Evolutionary conservation across 805 yeast species (phyloP).

Genomic region (Yarrowia sp.): DNA sequence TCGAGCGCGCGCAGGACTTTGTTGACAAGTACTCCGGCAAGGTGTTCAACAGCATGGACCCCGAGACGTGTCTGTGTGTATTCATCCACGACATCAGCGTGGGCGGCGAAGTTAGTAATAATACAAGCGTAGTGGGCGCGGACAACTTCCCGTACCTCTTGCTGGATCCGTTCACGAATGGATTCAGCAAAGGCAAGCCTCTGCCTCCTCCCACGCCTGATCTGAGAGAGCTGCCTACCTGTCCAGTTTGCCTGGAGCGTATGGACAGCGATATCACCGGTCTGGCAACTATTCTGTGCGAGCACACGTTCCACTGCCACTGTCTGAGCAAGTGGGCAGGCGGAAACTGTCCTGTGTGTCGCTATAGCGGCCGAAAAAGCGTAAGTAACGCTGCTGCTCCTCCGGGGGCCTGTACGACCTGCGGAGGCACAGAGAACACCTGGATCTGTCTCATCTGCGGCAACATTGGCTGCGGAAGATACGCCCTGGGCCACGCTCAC

Average conservation of each 20-base stretch:
- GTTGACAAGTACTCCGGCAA: constrained; percentile 66
- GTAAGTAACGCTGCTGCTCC: background rate
- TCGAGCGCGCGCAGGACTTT: constrained; percentile 59
- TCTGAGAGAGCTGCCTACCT: constrained; percentile 72
- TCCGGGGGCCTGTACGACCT: constrained; percentile 47
- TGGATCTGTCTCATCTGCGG: constrained; percentile 94
- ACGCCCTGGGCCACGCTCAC: constrained; percentile 80
- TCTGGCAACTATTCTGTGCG: constrained; percentile 81
- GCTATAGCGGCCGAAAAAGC: constrained; percentile 46
- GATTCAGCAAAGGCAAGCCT: constrained; percentile 27
- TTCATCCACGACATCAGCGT: constrained; percentile 42
- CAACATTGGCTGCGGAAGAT: constrained; percentile 87
- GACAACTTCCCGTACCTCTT: constrained; percentile 62
- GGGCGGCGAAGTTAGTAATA: background rate
- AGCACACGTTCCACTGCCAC: constrained; percentile 88
- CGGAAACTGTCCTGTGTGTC: constrained; percentile 86
- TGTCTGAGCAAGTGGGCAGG: constrained; percentile 88
- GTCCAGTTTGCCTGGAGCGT: constrained; percentile 89
- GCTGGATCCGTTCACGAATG: constrained; percentile 59
- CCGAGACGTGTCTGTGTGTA: constrained; percentile 78
- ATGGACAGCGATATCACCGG: constrained; percentile 83
- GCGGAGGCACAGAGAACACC: constrained; percentile 59
- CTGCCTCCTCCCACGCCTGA: constrained; percentile 35
- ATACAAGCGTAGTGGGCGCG: background rate
- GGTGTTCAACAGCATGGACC: constrained; percentile 81